Percentiles rank a stretch among this genome's conserved stretches.
These are phyloP conservation scores for Colletotrichum filicis DNA, from an alignment of 2,329 filamentous ascomycete genomes.

Conservation along the genomic window DNA sequence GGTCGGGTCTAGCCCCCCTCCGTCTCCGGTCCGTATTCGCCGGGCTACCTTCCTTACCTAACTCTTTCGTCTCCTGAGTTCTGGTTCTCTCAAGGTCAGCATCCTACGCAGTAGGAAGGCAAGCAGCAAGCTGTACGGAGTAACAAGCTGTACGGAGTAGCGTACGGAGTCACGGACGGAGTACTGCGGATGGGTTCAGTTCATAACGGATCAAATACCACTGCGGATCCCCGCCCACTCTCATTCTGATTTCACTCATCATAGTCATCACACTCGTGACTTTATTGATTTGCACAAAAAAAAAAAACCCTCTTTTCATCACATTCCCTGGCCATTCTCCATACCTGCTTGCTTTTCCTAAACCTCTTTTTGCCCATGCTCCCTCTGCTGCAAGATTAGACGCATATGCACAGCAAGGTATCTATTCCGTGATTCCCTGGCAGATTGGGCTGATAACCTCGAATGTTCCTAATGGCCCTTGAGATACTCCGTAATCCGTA, in stretches of 20 bases:
- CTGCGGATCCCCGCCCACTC: slow-evolving; percentile 18
- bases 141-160: not conserved
- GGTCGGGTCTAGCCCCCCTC: not conserved
- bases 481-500: no score
- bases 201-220: slow-evolving; percentile 6
- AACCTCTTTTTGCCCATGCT: no score
- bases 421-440: not conserved
- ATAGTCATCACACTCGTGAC: not conserved
- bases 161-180: not conserved
- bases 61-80: not conserved
- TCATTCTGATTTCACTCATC: not conserved
- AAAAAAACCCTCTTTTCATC: not conserved
- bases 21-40: not conserved
- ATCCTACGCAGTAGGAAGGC: no score
- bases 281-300: not conserved
- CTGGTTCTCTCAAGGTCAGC: not conserved
- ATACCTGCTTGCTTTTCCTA: not conserved
- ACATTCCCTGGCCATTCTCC: not conserved
- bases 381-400: slow-evolving; percentile 7
- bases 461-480: no score
- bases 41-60: not conserved
- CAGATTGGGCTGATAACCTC: not conserved
- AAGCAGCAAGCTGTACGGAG: not conserved
- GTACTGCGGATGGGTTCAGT: not conserved
- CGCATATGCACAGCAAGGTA: not conserved